A percentile compares a stretch with the other conserved stretches of the same genome.
Conservation (phyloP, 2,329 filamentous ascomycete species). For the Capronia epimyces region DNA sequence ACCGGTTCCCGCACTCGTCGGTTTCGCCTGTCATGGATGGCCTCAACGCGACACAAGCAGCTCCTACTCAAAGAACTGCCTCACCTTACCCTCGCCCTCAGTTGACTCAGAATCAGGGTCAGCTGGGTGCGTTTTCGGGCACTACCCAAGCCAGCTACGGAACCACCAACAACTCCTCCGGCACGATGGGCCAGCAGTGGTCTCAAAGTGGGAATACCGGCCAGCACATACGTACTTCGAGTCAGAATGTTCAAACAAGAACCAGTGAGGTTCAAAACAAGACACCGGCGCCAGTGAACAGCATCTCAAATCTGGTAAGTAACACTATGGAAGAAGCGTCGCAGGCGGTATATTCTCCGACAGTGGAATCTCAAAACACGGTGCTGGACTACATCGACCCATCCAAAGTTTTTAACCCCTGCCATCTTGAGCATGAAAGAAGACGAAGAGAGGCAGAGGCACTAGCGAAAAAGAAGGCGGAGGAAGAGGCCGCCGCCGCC, state of each 20-base stretch:
- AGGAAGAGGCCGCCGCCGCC: conserved; percentile 9
- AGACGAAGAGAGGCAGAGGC: conserved; percentile 36
- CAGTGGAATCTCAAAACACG: conserved; percentile 24
- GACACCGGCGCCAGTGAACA: conserved; percentile 7
- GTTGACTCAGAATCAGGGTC: background rate
- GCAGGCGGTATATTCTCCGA: conserved; percentile 4
- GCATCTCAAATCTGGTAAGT: conserved; percentile 25
- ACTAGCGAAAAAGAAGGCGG: conserved; percentile 24
- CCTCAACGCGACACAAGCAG: background rate
- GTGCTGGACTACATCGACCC: conserved; percentile 48
- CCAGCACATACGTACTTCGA: conserved; percentile 2
- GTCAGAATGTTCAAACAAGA: background rate
- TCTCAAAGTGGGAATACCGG: background rate
- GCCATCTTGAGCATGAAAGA: conserved; percentile 45
- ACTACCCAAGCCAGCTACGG: conserved; percentile 1
- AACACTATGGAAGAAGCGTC: conserved; percentile 10
- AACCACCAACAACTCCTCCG: background rate
- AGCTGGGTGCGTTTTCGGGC: conserved; percentile 3
- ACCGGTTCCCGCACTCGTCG: conserved; percentile 14
- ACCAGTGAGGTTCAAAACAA: background rate
- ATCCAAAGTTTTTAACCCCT: conserved; percentile 51
- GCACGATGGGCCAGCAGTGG: conserved; percentile 2
- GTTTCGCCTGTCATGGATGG: conserved; percentile 11
- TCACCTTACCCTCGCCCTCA: conserved; percentile 19
- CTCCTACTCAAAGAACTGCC: conserved; percentile 6